Conservation (phyloP, 768 basidiomycete species). For the Kwoniella sp. region DNA sequence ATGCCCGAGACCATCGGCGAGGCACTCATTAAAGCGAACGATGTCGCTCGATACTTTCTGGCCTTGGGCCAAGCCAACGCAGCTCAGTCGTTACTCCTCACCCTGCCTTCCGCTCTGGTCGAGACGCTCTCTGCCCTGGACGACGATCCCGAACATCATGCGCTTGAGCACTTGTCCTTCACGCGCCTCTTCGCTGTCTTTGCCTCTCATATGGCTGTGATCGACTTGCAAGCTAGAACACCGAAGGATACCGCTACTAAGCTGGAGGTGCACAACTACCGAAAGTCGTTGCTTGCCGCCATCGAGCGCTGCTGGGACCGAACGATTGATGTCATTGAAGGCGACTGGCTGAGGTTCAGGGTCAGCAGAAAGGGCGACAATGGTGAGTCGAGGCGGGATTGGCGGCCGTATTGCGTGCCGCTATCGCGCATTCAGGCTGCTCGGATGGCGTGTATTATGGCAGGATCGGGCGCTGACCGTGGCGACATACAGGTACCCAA, state of each 20-base stretch:
- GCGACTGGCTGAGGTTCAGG: conserved; percentile 14
- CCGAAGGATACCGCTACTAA: conserved; percentile 44
- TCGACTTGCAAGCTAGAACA: conserved; percentile 28
- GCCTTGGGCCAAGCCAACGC: conserved; percentile 70
- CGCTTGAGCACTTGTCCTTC: conserved; percentile 38
- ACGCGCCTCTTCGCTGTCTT: conserved; percentile 37
- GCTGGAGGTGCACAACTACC: conserved; percentile 48
- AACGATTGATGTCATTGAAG: conserved; percentile 6
- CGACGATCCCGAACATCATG: conserved; percentile 26
- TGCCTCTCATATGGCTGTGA: conserved; percentile 33
- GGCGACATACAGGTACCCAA: conserved; percentile 57
- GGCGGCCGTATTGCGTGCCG: too few species aligned
- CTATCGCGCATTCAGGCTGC: too few species aligned
- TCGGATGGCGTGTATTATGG: too few species aligned
- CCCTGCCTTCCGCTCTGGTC: conserved; percentile 29
- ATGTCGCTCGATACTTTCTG: conserved; percentile 82
- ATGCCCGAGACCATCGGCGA: conserved; percentile 66
- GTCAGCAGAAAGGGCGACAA: conserved; percentile 10
- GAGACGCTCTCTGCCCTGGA: not conserved
- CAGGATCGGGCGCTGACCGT: too few species aligned
- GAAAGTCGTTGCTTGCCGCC: conserved; percentile 23
- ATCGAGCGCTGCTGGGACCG: conserved; percentile 8
- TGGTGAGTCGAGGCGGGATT: too few species aligned
- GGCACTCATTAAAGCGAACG: conserved; percentile 80
- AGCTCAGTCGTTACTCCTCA: conserved; percentile 52